These are phyloP conservation scores for Cucurbita moschata DNA, from an alignment of 306 rosid genomes.

Conservation along the genomic window DNA sequence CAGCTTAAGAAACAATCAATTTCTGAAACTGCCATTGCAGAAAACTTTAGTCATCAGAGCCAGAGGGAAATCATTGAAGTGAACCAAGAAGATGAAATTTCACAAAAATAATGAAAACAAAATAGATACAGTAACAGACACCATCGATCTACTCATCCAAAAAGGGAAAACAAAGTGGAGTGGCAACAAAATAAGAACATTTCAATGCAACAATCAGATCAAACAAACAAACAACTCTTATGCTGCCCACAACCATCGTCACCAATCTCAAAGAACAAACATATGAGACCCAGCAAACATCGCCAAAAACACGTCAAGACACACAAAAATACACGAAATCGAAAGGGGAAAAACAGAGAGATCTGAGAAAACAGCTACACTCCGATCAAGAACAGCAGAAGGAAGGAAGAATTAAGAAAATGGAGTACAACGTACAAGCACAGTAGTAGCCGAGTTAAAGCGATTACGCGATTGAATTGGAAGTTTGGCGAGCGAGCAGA, in stretches of 20 bases:
- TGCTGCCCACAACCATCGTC: background rate
- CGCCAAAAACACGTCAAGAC: background rate
- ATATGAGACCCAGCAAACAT: too few relatives aligned
- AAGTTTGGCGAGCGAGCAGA: background rate
- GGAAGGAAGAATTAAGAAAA: background rate
- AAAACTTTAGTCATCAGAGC: background rate
- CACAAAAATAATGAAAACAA: background rate
- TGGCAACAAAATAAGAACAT: background rate
- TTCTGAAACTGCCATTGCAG: background rate
- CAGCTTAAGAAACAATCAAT: background rate
- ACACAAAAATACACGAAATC: background rate
- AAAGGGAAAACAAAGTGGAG: background rate
- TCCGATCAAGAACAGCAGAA: background rate
- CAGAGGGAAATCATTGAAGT: background rate
- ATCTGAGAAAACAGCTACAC: background rate
- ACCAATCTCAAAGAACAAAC: background rate
- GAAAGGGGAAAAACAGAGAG: background rate
- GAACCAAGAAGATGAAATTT: background rate
- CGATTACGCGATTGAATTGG: background rate
- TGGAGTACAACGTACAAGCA: background rate
- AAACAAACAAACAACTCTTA: background rate
- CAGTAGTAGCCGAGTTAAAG: background rate
- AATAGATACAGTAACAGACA: background rate
- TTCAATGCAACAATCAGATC: background rate
- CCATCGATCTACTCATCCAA: background rate